Percentiles rank a stretch among this genome's conserved stretches.
Conservation (phyloP, 1,284 basidiomycete genomes). For the Spongiforma sp. region DNA sequence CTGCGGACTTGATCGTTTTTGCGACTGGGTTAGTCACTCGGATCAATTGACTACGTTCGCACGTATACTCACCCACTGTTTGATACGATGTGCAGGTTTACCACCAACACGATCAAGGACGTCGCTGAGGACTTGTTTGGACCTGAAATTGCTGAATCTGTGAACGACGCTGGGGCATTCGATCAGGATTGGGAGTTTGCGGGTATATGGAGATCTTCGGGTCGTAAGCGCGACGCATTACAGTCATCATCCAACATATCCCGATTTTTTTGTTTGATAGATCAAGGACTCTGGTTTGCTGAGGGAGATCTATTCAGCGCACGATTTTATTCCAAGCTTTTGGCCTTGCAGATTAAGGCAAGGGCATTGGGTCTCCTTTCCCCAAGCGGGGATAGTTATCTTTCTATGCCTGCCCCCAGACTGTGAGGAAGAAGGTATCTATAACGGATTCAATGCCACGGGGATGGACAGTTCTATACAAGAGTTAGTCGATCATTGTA, state of each 20-base stretch:
- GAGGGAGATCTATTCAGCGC: constrained; percentile 18
- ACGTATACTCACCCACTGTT: not conserved
- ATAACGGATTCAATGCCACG: too few relatives aligned
- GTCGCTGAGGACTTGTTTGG: constrained; percentile 14
- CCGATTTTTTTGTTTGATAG: too few relatives aligned
- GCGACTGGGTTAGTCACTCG: constrained; percentile 30
- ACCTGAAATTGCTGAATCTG: constrained; percentile 7
- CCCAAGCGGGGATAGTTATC: not conserved
- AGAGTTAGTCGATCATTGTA: too few relatives aligned
- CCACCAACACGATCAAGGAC: constrained; percentile 12
- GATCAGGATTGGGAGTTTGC: constrained; percentile 18
- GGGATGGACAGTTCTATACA: too few relatives aligned
- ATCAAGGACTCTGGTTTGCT: constrained; percentile 20
- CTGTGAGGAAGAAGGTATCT: too few relatives aligned
- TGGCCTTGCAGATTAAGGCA: constrained; percentile 18
- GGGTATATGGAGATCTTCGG: constrained; percentile 19
- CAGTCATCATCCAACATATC: not conserved
- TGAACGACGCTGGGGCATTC: constrained; percentile 19
- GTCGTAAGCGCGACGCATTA: constrained; percentile 8
- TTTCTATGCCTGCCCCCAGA: too few relatives aligned
- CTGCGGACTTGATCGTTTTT: constrained; percentile 36
- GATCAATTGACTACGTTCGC: not conserved
- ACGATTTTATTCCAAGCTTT: constrained; percentile 14
- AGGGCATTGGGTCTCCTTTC: constrained; percentile 11
- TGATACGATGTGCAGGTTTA: constrained; percentile 6